phyloP scores from a whole-genome alignment of 176 grass and related monocot genomes.

The Bonia amplexicaulis region DNA sequence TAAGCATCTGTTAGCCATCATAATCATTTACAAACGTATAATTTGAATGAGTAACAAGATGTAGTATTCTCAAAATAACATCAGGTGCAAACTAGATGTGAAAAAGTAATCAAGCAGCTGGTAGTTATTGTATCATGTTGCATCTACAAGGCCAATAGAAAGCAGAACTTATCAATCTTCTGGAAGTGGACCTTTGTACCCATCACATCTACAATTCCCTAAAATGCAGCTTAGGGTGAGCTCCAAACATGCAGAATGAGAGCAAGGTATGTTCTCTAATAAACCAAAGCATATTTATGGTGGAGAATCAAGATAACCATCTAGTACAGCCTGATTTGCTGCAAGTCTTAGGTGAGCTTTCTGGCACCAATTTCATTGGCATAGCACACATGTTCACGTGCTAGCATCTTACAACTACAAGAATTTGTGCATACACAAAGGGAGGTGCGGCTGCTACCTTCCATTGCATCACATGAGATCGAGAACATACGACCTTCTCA shows the following conservation, averaged over 20 bases:
- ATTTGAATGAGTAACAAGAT: background rate
- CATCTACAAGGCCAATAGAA: background rate
- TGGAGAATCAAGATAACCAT: background rate
- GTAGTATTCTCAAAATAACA: conserved; percentile 12
- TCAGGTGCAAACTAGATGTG: background rate
- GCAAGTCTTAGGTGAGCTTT: background rate
- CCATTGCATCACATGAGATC: background rate
- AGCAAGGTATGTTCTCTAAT: background rate
- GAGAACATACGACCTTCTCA: background rate
- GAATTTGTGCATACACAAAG: background rate
- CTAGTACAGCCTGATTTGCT: background rate
- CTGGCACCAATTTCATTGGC: background rate
- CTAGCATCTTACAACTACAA: background rate
- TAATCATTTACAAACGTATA: conserved; percentile 4
- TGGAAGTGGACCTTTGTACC: background rate
- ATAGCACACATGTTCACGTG: background rate
- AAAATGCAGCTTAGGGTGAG: background rate
- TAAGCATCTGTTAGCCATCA: background rate
- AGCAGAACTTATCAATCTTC: background rate
- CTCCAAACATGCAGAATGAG: background rate
- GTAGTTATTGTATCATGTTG: background rate
- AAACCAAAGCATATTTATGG: background rate
- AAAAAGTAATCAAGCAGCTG: conserved; percentile 12
- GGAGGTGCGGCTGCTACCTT: background rate
- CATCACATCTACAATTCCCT: background rate